phyloP scores from a whole-genome alignment of 164 flowering plant genomes.

The Protea cynaroides region DNA sequence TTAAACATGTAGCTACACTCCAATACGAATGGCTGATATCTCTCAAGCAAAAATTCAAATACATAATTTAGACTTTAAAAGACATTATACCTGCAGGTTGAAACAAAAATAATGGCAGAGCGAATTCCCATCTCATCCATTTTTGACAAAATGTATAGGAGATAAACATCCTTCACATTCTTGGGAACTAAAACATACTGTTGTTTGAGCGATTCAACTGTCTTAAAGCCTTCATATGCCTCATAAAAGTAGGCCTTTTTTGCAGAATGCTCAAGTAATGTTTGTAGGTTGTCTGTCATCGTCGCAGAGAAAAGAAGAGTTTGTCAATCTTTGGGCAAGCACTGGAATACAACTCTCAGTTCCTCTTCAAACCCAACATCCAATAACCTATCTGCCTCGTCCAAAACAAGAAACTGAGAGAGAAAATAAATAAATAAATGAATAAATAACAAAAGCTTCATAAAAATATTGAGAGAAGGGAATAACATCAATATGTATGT shows the following conservation, averaged over 20 bases:
- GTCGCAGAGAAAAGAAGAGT: constrained; percentile 93
- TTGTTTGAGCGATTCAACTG: constrained; percentile 86
- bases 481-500: background rate
- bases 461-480: background rate
- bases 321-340: constrained; percentile 78
- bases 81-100: constrained; percentile 68
- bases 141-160: constrained; percentile 61
- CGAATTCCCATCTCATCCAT: constrained; percentile 74
- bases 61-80: background rate
- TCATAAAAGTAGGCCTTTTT: constrained; percentile 82
- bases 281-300: constrained; percentile 65
- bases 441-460: background rate
- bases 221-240: constrained; percentile 83
- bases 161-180: constrained; percentile 79
- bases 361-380: constrained; percentile 92
- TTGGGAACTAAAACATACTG: constrained; percentile 61
- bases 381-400: constrained; percentile 95
- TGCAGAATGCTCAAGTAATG: constrained; percentile 70
- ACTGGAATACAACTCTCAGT: constrained; percentile 61
- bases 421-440: constrained; percentile 2
- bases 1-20: too few relatives aligned
- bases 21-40: too few relatives aligned
- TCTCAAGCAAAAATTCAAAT: background rate
- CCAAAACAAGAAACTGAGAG: constrained; percentile 81
- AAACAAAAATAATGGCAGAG: constrained; percentile 81